Evolutionary conservation across 768 basidiomycete genomes (phyloP), one percentile per base, ranked within the genome.

Genomic region (Trametes cingulata): DNA sequence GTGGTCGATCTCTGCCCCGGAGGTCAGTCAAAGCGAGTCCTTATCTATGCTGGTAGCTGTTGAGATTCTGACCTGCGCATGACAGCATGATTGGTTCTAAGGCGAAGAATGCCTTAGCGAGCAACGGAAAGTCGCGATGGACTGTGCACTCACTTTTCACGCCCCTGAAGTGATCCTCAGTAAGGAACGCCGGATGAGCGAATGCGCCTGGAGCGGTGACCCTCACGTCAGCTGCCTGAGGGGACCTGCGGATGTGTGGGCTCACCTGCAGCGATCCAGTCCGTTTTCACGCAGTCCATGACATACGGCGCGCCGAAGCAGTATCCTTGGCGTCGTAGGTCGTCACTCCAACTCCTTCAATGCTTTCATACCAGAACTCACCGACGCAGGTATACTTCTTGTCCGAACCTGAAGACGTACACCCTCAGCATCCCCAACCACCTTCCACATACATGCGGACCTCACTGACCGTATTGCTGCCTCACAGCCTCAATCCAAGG

Each of bases 301-400:
- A 76, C 77, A 53, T 76, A 83, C 0, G 83, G 82, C 0, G 75
- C 85, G 6, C 84, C 83, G 59, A 85, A 85, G 65, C 82, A 87
- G 60, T 84, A 84, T 13, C 84, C 83, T 85, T 27, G 42, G 47
- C 22, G 29, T 33, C 6, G 29, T 10, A 33, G 6, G 29, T 33
- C 10, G 6, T 5, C 10, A 33, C 10, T 10, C 10, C 10, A 4
- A 10, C 10, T 33, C 29, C 29, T 10, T 33, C n/a, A n/a, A 33
- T 33, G 29, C 29, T 10, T 33, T 5, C 6, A 33, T 10, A 33
- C 10, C 29, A 33, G 3, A 2, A 51, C 65, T 27, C 24, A 64
- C 63, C 64, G 7, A 65, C 67, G 20, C 61, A 53, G 17, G 42
- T 13, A 29, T 67, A 68, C 17, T 65, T 61, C 15, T 62, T 64